Percentiles rank a stretch among this genome's conserved stretches.
phyloP scores from a whole-genome alignment of 176 grass and related monocot genomes.

The Pharus latifolius region DNA sequence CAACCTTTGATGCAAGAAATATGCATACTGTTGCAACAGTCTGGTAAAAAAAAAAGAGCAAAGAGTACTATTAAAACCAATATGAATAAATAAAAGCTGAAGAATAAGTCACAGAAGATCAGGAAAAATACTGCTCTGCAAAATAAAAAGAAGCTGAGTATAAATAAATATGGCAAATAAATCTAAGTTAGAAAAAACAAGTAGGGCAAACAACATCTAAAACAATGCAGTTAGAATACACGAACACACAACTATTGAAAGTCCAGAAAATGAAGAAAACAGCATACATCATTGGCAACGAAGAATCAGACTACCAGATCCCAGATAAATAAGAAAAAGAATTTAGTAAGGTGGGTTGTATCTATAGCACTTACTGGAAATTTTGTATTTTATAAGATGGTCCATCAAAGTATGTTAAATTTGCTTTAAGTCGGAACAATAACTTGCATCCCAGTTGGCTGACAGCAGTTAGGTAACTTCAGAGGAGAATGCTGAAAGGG shows the following conservation, averaged over 20 bases:
- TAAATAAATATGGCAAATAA: background rate
- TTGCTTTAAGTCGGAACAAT: slow-evolving; percentile 23
- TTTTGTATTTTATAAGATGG: slow-evolving; percentile 21
- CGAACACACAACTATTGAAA: background rate
- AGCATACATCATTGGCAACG: background rate
- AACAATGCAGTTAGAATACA: background rate
- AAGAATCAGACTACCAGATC: background rate
- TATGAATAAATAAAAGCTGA: background rate
- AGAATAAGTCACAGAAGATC: background rate
- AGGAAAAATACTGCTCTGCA: background rate
- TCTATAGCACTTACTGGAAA: slow-evolving; percentile 29
- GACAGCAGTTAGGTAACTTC: slow-evolving; percentile 17
- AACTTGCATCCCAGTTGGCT: slow-evolving; percentile 24
- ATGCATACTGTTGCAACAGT: slow-evolving; percentile 53
- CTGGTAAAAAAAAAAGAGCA: slow-evolving; percentile 19
- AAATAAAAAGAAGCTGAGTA: background rate
- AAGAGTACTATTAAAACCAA: background rate
- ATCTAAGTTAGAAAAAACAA: background rate
- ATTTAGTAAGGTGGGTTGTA: background rate
- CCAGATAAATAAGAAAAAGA: background rate
- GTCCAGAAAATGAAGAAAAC: background rate
- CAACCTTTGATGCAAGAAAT: slow-evolving; percentile 72
- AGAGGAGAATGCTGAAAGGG: slow-evolving; percentile 16
- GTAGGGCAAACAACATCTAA: background rate
- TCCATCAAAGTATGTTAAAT: slow-evolving; percentile 32